These are phyloP conservation scores for Ceratobasidium papillatum DNA, from an alignment of 1,284 basidiomycete species.

Conservation along the genomic window DNA sequence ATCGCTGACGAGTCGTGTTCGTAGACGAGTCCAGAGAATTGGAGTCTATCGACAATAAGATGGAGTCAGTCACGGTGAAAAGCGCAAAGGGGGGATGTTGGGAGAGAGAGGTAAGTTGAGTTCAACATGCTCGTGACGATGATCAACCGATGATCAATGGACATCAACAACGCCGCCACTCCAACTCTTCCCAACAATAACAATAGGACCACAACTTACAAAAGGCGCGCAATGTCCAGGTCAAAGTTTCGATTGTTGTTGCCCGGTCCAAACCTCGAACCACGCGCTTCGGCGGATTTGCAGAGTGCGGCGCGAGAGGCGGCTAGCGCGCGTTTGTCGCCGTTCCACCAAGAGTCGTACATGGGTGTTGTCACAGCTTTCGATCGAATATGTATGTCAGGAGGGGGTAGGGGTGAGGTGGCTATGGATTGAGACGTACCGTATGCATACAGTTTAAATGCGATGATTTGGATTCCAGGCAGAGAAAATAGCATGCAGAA, in stretches of 20 bases:
- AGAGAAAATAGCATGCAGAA: constrained; percentile 31
- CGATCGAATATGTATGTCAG: neutral
- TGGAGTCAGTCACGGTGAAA: constrained; percentile 2
- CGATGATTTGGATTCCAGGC: neutral
- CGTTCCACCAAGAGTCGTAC: constrained; percentile 37
- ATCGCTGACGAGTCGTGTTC: constrained; percentile 27
- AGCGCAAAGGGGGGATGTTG: neutral
- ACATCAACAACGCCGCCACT: constrained; percentile 11
- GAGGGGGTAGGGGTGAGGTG: neutral
- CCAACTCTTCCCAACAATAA: neutral
- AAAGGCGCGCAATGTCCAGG: constrained; percentile 27
- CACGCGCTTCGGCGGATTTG: constrained; percentile 31
- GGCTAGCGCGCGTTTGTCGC: constrained; percentile 32
- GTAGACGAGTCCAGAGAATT: constrained; percentile 34
- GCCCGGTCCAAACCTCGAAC: constrained; percentile 25
- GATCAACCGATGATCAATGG: constrained; percentile 36
- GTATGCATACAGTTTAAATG: constrained; percentile 37
- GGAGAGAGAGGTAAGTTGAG: neutral
- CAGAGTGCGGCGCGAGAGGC: constrained; percentile 29
- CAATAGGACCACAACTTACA: constrained; percentile 22
- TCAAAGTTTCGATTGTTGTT: constrained; percentile 35
- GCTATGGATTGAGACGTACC: constrained; percentile 21
- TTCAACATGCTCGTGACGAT: neutral
- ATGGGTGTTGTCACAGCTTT: constrained; percentile 36
- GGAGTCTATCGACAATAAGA: constrained; percentile 5